Conservation (phyloP, 78 protist species). For the Dictyostelium brefeldianum region DNA sequence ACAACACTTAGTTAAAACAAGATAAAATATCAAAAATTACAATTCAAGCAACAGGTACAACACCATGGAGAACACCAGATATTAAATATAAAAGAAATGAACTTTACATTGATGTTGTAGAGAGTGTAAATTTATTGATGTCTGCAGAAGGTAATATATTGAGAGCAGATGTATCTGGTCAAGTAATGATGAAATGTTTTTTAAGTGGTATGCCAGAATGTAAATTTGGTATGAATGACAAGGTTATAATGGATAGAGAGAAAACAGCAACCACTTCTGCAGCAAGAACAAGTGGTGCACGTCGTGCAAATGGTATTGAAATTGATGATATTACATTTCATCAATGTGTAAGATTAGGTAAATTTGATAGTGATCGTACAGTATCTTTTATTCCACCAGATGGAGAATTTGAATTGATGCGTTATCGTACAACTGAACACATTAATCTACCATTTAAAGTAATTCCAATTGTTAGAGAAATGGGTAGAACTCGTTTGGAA, state of each 20-base stretch:
- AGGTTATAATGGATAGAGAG: conserved; percentile 81
- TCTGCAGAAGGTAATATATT: conserved; percentile 88
- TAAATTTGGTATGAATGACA: conserved; percentile 98
- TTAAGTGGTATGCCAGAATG: conserved; percentile 99
- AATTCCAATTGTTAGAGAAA: conserved; percentile 92
- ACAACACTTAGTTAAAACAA: conserved; percentile 44
- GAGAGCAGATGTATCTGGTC: conserved; percentile 95
- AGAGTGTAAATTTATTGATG: conserved; percentile 87
- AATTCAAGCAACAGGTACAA: conserved; percentile 94
- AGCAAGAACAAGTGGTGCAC: conserved; percentile 19
- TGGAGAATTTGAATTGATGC: conserved; percentile 99
- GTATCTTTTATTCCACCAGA: conserved; percentile 99
- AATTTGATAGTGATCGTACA: conserved; percentile 94
- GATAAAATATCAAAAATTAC: conserved; percentile 82
- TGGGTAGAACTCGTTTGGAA: conserved; percentile 95
- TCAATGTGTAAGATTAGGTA: conserved; percentile 98
- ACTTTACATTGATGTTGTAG: conserved; percentile 95
- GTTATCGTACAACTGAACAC: conserved; percentile 96
- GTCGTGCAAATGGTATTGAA: conserved; percentile 79
- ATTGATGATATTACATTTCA: conserved; percentile 98
- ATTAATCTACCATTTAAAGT: conserved; percentile 96
- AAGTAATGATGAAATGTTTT: conserved; percentile 89
- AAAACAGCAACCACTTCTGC: neutral
- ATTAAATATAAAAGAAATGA: conserved; percentile 94
- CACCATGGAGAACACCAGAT: conserved; percentile 95